These are phyloP conservation scores for Naganishia cerealis DNA, from an alignment of 1,284 basidiomycete genomes.

Conservation along the genomic window DNA sequence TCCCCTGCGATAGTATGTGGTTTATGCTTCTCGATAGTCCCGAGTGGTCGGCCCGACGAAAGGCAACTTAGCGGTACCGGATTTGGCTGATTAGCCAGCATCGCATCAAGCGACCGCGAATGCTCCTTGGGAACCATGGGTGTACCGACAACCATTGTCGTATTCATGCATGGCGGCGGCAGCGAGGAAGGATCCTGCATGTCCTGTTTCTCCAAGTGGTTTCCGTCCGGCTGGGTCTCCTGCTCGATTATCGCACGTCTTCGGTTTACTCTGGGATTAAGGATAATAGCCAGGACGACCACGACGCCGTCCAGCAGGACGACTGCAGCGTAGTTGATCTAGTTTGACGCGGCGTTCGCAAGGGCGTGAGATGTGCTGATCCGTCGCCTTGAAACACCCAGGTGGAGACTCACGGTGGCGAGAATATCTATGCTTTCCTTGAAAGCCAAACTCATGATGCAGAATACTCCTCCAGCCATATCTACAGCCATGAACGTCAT, in stretches of 20 bases:
- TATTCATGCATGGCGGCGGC: too few relatives aligned
- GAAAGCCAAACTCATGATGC: conserved; percentile 68
- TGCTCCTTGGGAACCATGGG: too few relatives aligned
- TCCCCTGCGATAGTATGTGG: too few relatives aligned
- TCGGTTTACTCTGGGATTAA: conserved; percentile 61
- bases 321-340: conserved; percentile 51
- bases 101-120: too few relatives aligned
- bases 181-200: neutral
- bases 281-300: conserved; percentile 61
- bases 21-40: too few relatives aligned
- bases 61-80: too few relatives aligned
- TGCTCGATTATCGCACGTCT: conserved; percentile 39
- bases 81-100: too few relatives aligned
- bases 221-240: too few relatives aligned
- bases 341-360: neutral
- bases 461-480: conserved; percentile 69
- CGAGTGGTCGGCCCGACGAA: too few relatives aligned
- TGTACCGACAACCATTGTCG: too few relatives aligned
- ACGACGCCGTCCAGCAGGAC: conserved; percentile 64
- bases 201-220: conserved; percentile 4
- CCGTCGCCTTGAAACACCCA: neutral
- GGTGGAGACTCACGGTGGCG: conserved; percentile 62
- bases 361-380: neutral
- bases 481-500: conserved; percentile 70
- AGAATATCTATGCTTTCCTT: conserved; percentile 66